A percentile compares a stretch with the other conserved stretches of the same genome.
Evolutionary conservation across 768 basidiomycete genomes (phyloP).

Genomic region (Russula vinacea): DNA sequence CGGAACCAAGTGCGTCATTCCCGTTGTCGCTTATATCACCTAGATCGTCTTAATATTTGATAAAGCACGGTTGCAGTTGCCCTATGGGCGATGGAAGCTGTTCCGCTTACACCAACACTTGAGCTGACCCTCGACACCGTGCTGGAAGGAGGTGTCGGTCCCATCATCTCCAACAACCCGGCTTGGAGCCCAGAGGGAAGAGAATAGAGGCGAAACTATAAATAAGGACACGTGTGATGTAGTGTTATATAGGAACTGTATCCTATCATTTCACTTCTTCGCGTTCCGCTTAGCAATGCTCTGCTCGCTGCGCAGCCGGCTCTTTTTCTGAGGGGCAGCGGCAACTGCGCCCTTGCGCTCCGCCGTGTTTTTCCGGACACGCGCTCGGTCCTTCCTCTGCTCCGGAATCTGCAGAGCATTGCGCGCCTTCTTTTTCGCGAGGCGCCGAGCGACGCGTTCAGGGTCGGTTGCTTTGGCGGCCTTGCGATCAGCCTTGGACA

Average conservation of each 20-base stretch:
- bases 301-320: slow-evolving; percentile 53
- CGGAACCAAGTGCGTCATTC: slow-evolving; percentile 58
- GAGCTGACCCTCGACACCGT: slow-evolving; percentile 33
- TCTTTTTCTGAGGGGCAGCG: slow-evolving; percentile 41
- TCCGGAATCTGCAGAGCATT: slow-evolving; percentile 46
- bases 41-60: background rate
- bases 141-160: slow-evolving; percentile 34
- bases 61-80: slow-evolving; percentile 32
- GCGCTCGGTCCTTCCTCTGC: slow-evolving; percentile 45
- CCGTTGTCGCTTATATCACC: background rate
- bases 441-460: slow-evolving; percentile 74
- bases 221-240: background rate
- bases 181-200: slow-evolving; percentile 22
- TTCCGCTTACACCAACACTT: slow-evolving; percentile 31
- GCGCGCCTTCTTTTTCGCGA: slow-evolving; percentile 87
- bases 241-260: background rate
- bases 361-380: slow-evolving; percentile 44
- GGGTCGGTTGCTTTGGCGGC: slow-evolving; percentile 72
- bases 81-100: slow-evolving; percentile 38
- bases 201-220: background rate
- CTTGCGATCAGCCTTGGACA: slow-evolving; percentile 87
- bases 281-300: slow-evolving; percentile 52
- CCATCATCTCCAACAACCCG: slow-evolving; percentile 32
- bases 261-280: slow-evolving; percentile 55
- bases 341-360: slow-evolving; percentile 34